phyloP scores from a whole-genome alignment of 164 flowering plant species.

The Cinnamomum micranthum region DNA sequence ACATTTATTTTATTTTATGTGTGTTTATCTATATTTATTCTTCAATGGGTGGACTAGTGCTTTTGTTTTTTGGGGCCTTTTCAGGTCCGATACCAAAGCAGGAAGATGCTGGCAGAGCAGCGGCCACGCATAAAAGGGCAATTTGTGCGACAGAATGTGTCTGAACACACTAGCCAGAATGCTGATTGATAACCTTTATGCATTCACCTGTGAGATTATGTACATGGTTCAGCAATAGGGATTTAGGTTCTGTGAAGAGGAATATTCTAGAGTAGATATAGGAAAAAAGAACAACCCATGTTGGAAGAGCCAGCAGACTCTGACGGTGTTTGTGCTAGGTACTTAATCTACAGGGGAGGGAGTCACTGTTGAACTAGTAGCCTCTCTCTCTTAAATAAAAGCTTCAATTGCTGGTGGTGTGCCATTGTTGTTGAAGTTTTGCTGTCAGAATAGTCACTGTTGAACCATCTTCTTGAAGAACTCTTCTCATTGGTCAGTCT shows the following conservation, averaged over 20 bases:
- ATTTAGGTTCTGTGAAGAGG: slow-evolving; percentile 5
- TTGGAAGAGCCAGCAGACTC: neutral
- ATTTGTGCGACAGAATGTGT: slow-evolving; percentile 49
- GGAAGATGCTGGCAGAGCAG: slow-evolving; percentile 74
- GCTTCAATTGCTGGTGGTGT: slow-evolving; percentile 2
- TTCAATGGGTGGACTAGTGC: slow-evolving; percentile 3
- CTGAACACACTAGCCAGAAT: slow-evolving; percentile 23
- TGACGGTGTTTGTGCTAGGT: neutral
- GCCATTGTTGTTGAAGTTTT: neutral
- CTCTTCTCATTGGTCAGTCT: too few species aligned
- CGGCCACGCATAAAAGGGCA: slow-evolving; percentile 81
- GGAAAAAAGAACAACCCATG: slow-evolving; percentile 1
- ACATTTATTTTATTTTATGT: too few species aligned
- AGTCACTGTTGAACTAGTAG: slow-evolving; percentile 8
- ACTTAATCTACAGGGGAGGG: slow-evolving; percentile 8
- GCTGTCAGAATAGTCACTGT: neutral
- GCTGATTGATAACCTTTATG: slow-evolving; percentile 21
- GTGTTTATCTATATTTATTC: neutral
- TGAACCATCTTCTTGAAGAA: neutral
- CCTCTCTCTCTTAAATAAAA: slow-evolving; percentile 8
- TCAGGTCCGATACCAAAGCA: slow-evolving; percentile 79
- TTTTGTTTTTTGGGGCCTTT: neutral
- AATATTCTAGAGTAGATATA: slow-evolving; percentile 8
- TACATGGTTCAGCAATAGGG: slow-evolving; percentile 27
- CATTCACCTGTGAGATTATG: slow-evolving; percentile 13